Conservation (phyloP, 75 land plant genomes). For the Sequoia sempervirens region DNA sequence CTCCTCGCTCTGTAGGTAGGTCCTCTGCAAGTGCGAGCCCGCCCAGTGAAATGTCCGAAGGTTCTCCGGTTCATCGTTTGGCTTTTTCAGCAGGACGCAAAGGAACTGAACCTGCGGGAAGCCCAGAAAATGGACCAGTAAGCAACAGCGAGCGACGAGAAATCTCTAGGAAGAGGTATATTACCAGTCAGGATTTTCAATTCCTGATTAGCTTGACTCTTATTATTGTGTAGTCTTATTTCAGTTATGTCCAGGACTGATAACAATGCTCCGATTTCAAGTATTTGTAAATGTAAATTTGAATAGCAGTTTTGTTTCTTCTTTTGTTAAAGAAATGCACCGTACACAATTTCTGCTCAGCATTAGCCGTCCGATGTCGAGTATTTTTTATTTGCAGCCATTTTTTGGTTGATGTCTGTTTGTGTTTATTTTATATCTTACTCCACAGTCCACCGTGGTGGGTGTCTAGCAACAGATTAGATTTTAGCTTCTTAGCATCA, state of each 20-base stretch:
- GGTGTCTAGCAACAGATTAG: background rate
- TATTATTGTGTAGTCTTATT: background rate
- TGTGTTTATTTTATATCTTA: background rate
- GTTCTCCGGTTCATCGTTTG: background rate
- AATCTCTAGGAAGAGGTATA: constrained; percentile 9
- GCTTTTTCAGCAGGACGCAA: background rate
- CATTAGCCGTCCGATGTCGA: background rate
- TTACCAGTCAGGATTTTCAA: background rate
- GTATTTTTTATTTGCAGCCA: background rate
- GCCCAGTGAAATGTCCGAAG: constrained; percentile 4
- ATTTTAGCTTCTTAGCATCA: background rate
- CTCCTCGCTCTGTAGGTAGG: constrained; percentile 4
- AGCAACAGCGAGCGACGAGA: constrained; percentile 7
- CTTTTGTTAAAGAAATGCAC: background rate
- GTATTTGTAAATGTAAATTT: background rate
- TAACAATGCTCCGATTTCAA: background rate
- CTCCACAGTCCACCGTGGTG: background rate
- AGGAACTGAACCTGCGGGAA: background rate
- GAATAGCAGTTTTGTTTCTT: background rate
- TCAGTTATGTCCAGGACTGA: background rate
- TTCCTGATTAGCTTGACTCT: background rate
- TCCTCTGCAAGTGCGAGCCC: constrained; percentile 5
- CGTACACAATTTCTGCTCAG: background rate
- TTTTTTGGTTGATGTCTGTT: background rate
- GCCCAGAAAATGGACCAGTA: background rate